Percentiles rank a stretch among this genome's conserved stretches.
phyloP scores from a whole-genome alignment of 352 stramenopile species.

The Phytophthora hybrid region DNA sequence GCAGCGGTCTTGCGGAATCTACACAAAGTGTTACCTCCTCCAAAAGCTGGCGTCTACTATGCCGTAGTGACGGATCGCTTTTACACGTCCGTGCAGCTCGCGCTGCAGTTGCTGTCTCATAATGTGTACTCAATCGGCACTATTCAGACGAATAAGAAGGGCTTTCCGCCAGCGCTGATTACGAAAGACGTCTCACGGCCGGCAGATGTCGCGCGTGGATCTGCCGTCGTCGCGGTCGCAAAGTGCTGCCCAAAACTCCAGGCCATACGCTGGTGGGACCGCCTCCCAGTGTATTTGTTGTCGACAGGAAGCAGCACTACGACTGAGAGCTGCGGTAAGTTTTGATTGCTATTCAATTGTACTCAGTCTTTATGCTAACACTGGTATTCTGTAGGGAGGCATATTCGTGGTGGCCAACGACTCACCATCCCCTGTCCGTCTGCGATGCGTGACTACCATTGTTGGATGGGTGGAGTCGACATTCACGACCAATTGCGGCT shows the following conservation, averaged over 20 bases:
- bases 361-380: not conserved
- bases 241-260: slow-evolving; percentile 15
- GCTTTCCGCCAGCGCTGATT: slow-evolving; percentile 5
- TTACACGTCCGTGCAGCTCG: slow-evolving; percentile 24
- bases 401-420: slow-evolving; percentile 11
- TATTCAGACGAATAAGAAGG: slow-evolving; percentile 10
- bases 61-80: slow-evolving; percentile 24
- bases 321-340: not conserved
- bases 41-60: slow-evolving; percentile 5
- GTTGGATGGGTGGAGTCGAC: slow-evolving; percentile 5
- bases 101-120: slow-evolving; percentile 18
- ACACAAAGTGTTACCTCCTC: not conserved
- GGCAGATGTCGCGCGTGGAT: not conserved
- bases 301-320: not conserved
- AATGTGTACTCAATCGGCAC: slow-evolving; percentile 19
- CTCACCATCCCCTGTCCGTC: slow-evolving; percentile 3
- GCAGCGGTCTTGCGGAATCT: slow-evolving; percentile 12
- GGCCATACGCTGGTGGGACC: not conserved
- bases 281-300: not conserved
- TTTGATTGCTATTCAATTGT: not conserved
- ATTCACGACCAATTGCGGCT: slow-evolving; percentile 8
- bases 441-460: slow-evolving; percentile 14
- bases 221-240: not conserved
- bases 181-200: not conserved
- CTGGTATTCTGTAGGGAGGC: slow-evolving; percentile 3